Conservation (phyloP, 768 basidiomycete genomes). For the Boletales sp. region DNA sequence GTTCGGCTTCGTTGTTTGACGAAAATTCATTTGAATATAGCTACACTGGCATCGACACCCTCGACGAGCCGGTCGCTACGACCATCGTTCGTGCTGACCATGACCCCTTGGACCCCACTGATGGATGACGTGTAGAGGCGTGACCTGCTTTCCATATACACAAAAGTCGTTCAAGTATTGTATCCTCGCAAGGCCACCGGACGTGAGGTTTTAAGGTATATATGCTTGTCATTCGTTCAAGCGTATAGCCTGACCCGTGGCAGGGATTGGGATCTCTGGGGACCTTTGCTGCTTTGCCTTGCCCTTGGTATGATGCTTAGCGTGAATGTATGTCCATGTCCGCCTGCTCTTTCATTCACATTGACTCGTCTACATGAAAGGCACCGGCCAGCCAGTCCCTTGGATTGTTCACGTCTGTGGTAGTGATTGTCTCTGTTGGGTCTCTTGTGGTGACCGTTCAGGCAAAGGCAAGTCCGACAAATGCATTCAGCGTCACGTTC, state of each 20-base stretch:
- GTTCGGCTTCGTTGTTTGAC: background rate
- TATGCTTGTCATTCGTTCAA: background rate
- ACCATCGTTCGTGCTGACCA: slow-evolving; percentile 69
- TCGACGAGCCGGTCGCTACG: slow-evolving; percentile 86
- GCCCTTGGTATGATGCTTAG: slow-evolving; percentile 81
- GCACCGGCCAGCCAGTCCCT: slow-evolving; percentile 81
- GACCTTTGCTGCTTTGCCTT: slow-evolving; percentile 82
- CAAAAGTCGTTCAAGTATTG: slow-evolving; percentile 90
- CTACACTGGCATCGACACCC: slow-evolving; percentile 80
- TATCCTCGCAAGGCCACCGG: slow-evolving; percentile 75
- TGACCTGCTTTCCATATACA: slow-evolving; percentile 86
- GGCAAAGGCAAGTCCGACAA: slow-evolving; percentile 64
- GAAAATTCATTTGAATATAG: slow-evolving; percentile 24
- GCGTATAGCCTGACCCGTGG: slow-evolving; percentile 1
- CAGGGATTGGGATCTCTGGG: slow-evolving; percentile 99
- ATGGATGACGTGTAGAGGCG: slow-evolving; percentile 54
- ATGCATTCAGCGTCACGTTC: background rate
- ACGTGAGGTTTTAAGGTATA: slow-evolving; percentile 78
- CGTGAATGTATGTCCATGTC: slow-evolving; percentile 55
- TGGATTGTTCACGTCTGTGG: slow-evolving; percentile 89
- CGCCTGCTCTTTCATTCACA: background rate
- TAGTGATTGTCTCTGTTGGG: slow-evolving; percentile 88
- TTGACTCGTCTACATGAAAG: slow-evolving; percentile 37
- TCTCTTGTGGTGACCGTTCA: slow-evolving; percentile 93
- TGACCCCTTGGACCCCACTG: slow-evolving; percentile 1